Evolutionary conservation across 495 filamentous ascomycete species (phyloP).

Genomic region (Penicillium bovifimosum): DNA sequence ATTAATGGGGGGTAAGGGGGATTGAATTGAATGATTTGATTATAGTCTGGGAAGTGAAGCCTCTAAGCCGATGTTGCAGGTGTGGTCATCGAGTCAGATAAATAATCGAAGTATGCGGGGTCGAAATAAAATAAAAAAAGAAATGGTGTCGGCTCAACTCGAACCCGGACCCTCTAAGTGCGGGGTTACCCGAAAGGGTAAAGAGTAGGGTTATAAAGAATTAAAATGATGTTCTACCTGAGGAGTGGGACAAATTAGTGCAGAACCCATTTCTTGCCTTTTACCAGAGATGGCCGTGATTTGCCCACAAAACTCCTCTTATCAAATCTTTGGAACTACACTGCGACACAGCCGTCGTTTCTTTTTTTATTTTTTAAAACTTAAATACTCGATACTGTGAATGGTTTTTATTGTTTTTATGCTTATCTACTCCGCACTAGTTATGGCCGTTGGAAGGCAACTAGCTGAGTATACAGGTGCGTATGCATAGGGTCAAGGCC

Average conservation of each 20-base stretch:
- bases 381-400: too few species aligned
- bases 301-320: conserved; percentile 53
- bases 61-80: neutral
- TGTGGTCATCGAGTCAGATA: neutral
- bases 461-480: neutral
- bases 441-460: neutral
- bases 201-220: conserved; percentile 2
- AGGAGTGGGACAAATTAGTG: conserved; percentile 50
- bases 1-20: neutral
- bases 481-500: neutral
- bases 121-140: neutral
- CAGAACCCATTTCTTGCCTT: conserved; percentile 66
- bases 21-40: neutral
- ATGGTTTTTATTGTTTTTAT: too few species aligned
- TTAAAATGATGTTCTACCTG: neutral
- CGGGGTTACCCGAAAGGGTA: neutral
- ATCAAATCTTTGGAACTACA: conserved; percentile 54
- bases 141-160: conserved; percentile 15
- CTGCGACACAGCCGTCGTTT: conserved; percentile 38
- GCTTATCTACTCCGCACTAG: too few species aligned
- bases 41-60: neutral
- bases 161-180: conserved; percentile 14
- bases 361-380: too few species aligned
- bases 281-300: conserved; percentile 65
- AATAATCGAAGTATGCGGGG: neutral